Base-by-base conservation (phyloP, 2,329 filamentous ascomycete species). In the Trichoderma sp. region DNA sequence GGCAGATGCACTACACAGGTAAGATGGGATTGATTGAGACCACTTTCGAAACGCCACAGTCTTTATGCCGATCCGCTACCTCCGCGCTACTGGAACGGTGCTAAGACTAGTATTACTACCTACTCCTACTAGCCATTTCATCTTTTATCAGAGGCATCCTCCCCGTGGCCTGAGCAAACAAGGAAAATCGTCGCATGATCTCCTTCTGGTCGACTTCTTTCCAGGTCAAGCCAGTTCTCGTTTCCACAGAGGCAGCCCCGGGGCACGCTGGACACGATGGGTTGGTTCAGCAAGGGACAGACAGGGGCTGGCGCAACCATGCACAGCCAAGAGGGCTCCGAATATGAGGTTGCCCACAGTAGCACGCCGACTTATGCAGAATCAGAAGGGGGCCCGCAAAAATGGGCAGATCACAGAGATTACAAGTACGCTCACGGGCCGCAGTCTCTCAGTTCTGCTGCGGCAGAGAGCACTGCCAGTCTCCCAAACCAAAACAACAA, bases 181-280 rank as follows among this genome's bases (percentile, higher is more conserved):
- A 24, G 63, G 63, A 28, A 66, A 66, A 66, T 66, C 63, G 55
- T 59, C 63, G 63, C 63, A 66, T 66, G 63, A 58, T 66, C 63
- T 56, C 39, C 11, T 37, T 66, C 52, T 28, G 52, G 43, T 58
- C 52, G 43, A 56, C 63, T 4, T 49, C 37, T 58, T n/a, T n/a
- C 54, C 30, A 58, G 43, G 54, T 24, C 43, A 58, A 24, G 54
- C 39, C 54, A 51, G 39, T 59, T 58, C 54, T 66, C 63, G 21
- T 24, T 39, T 58, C 58, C 54, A 16, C 26, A 49, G 63, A 58
- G 63, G 21, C 54, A 26, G 39, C 54, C 34, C 63, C 63, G 24
- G 39, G 63, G 16, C 39, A 43, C 32, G 37, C 46, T 60, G 11
- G 32, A 60, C 32, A 21, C 49, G 13, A 67, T 67, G 65, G 65